Conservation (phyloP, 129 eudicot genomes). For the Erigeron canadensis region DNA sequence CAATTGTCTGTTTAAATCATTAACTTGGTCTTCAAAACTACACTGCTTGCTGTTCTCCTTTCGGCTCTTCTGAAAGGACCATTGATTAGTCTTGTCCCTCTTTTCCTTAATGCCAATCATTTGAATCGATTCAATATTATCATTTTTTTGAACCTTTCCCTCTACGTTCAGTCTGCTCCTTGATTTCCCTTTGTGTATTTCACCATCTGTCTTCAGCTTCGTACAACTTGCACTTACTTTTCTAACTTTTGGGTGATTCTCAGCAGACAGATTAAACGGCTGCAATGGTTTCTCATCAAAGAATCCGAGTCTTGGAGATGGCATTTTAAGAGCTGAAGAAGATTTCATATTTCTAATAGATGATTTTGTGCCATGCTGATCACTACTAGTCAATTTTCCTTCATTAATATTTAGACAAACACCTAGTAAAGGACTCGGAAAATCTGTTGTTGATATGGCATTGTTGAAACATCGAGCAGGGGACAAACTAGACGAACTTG, state of each 20-base stretch:
- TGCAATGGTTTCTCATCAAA: not conserved
- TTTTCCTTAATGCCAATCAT: not conserved
- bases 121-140: not conserved
- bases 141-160: not conserved
- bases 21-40: constrained; percentile 4
- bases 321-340: constrained; percentile 4
- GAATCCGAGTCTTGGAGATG: not conserved
- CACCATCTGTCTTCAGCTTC: not conserved
- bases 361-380: not conserved
- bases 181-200: not conserved
- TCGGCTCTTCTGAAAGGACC: not conserved
- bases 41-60: not conserved
- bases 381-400: constrained; percentile 1
- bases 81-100: not conserved
- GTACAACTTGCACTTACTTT: not conserved
- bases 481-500: constrained; percentile 13
- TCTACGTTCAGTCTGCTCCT: not conserved
- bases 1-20: not conserved
- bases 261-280: not conserved
- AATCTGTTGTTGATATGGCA: not conserved
- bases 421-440: not conserved
- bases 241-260: constrained; percentile 3
- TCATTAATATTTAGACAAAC: not conserved
- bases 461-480: not conserved
- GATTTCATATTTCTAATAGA: not conserved